Evolutionary conservation across 225 moss, liverwort and hornwort genomes (phyloP).

Genomic region (Sphagnum tenellum): DNA sequence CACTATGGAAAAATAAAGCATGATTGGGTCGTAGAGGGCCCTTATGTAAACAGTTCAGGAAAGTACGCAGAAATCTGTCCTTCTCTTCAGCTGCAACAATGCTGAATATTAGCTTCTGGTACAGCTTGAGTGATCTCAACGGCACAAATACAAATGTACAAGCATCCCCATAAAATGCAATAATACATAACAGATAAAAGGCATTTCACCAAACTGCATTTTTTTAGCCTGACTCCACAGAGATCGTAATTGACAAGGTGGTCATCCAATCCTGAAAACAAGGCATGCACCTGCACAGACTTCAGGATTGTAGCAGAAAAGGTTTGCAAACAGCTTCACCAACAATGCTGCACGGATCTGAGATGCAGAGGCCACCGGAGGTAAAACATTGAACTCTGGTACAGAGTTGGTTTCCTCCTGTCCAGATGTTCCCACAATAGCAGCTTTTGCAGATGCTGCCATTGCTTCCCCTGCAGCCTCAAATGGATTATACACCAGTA

Average conservation of each 20-base stretch:
- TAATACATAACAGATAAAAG: too few species aligned
- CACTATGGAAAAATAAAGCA: constrained; percentile 54
- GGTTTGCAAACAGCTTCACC: constrained; percentile 97
- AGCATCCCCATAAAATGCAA: too few species aligned
- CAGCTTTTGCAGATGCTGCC: constrained; percentile 85
- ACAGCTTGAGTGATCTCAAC: too few species aligned
- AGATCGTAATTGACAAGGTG: too few species aligned
- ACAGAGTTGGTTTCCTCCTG: constrained; percentile 46
- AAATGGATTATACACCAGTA: constrained; percentile 87
- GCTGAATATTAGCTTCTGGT: too few species aligned
- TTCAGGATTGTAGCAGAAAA: constrained; percentile 93
- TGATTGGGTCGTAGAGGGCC: constrained; percentile 60
- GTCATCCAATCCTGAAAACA: neutral
- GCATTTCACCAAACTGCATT: too few species aligned
- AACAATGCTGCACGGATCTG: constrained; percentile 76
- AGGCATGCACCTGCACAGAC: constrained; percentile 71
- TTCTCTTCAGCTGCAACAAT: constrained; percentile 81
- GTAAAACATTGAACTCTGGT: constrained; percentile 48
- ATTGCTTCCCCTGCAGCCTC: constrained; percentile 98
- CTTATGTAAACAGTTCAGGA: constrained; percentile 58
- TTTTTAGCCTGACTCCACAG: too few species aligned
- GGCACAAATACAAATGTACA: too few species aligned
- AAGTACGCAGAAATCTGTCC: constrained; percentile 83
- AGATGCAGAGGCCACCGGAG: constrained; percentile 40
- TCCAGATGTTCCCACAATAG: constrained; percentile 32